Evolutionary conservation across 495 filamentous ascomycete genomes (phyloP).

Genomic region (Aspergillus bridgeri): DNA sequence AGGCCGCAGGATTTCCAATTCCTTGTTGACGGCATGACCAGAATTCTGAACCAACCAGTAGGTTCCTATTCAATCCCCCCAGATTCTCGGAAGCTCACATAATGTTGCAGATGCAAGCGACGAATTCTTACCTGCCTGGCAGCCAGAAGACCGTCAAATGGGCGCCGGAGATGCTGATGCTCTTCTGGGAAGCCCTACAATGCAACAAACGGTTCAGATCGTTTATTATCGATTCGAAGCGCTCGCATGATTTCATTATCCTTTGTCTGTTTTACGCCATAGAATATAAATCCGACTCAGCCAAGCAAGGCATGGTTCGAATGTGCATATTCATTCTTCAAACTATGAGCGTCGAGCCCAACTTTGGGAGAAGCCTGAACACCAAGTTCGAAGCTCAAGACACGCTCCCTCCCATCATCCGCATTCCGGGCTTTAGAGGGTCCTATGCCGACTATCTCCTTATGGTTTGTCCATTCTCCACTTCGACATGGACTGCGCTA

Average conservation of each 20-base stretch:
- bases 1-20: slow-evolving; percentile 97
- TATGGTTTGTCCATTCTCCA: slow-evolving; percentile 49
- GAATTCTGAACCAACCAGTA: slow-evolving; percentile 86
- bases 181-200: slow-evolving; percentile 97
- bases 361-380: slow-evolving; percentile 87
- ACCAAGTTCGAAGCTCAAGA: slow-evolving; percentile 87
- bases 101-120: slow-evolving; percentile 67
- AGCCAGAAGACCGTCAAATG: slow-evolving; percentile 78
- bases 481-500: slow-evolving; percentile 20
- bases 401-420: slow-evolving; percentile 74
- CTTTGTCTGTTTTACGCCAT: slow-evolving; percentile 89
- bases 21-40: slow-evolving; percentile 91
- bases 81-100: background rate
- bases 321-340: slow-evolving; percentile 98
- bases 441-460: slow-evolving; percentile 94
- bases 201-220: slow-evolving; percentile 97
- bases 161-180: slow-evolving; percentile 93
- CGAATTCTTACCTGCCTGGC: slow-evolving; percentile 83
- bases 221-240: slow-evolving; percentile 94
- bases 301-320: slow-evolving; percentile 86
- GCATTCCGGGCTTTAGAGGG: slow-evolving; percentile 79
- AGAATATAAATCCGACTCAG: slow-evolving; percentile 77
- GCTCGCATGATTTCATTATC: slow-evolving; percentile 89
- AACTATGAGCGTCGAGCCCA: slow-evolving; percentile 88
- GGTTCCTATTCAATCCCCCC: background rate